A percentile compares a stretch with the other conserved stretches of the same genome.
These are phyloP conservation scores for Lachnellula arida DNA, from an alignment of 2,329 filamentous ascomycete genomes.

Conservation along the genomic window DNA sequence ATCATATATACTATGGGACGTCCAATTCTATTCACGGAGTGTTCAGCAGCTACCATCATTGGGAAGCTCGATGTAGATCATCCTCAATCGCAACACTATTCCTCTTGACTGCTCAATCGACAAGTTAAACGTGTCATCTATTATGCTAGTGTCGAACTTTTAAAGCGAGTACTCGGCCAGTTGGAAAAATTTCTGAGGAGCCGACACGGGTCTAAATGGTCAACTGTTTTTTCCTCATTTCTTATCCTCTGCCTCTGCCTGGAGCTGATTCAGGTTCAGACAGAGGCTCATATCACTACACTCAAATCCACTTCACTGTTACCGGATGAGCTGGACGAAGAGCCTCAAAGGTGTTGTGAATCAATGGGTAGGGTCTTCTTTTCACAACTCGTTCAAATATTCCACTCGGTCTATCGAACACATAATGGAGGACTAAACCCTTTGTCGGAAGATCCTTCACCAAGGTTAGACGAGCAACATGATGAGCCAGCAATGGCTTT, in stretches of 20 bases:
- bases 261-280: constrained; percentile 12
- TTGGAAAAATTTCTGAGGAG: constrained; percentile 15
- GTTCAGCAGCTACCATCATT: constrained; percentile 7
- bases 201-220: constrained; percentile 11
- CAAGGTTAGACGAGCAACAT: background rate
- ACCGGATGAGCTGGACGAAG: background rate
- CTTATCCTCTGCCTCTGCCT: constrained; percentile 13
- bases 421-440: constrained; percentile 14
- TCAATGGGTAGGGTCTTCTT: constrained; percentile 10
- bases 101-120: constrained; percentile 16
- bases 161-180: constrained; percentile 2
- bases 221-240: constrained; percentile 10
- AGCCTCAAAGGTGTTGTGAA: constrained; percentile 5
- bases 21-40: constrained; percentile 12
- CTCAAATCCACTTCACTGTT: background rate
- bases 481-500: constrained; percentile 2
- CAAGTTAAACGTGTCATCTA: constrained; percentile 16
- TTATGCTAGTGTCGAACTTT: constrained; percentile 1
- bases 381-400: constrained; percentile 14
- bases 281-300: constrained; percentile 5
- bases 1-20: constrained; percentile 1
- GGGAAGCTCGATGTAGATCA: background rate
- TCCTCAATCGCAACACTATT: constrained; percentile 2
- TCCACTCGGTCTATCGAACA: constrained; percentile 19
- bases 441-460: constrained; percentile 1